A percentile compares a stretch with the other conserved stretches of the same genome.
Evolutionary conservation across 164 flowering plant species (phyloP).

Genomic region (Kingdonia uniflora): DNA sequence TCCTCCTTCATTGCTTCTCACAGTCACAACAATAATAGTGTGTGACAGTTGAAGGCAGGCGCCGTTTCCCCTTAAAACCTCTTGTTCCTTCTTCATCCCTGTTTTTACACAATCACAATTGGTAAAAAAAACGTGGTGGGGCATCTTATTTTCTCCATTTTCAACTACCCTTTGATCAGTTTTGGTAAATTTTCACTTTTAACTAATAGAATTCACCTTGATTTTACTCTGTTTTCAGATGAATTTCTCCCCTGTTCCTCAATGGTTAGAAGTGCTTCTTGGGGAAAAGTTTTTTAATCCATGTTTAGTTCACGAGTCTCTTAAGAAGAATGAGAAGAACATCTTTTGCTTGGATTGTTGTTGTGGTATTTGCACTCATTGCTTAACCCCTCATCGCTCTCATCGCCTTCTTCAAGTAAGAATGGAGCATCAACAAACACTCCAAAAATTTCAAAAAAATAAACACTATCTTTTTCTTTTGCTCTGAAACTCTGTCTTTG

Average conservation of each 20-base stretch:
- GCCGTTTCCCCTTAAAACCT: too few relatives aligned
- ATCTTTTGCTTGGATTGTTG: conserved; percentile 81
- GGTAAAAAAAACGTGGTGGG: too few relatives aligned
- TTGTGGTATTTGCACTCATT: conserved; percentile 63
- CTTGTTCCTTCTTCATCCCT: too few relatives aligned
- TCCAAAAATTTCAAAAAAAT: background rate
- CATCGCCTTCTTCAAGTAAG: conserved; percentile 72
- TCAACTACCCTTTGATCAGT: too few relatives aligned
- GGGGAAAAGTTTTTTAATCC: conserved; percentile 66
- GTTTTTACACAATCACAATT: too few relatives aligned
- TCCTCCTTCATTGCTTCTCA: too few relatives aligned
- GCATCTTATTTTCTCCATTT: too few relatives aligned
- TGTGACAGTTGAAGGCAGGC: too few relatives aligned
- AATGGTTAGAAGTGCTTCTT: conserved; percentile 57
- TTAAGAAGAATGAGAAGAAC: conserved; percentile 82
- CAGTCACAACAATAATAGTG: too few relatives aligned
- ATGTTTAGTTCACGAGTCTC: conserved; percentile 57
- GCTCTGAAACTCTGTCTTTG: background rate
- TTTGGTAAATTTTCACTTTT: too few relatives aligned
- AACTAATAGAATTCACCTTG: too few relatives aligned
- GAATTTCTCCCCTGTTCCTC: conserved; percentile 30
- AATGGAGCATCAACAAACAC: background rate
- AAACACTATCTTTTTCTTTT: background rate
- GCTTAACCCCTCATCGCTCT: conserved; percentile 52
- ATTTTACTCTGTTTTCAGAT: conserved; percentile 14